Evolutionary conservation across 2,329 filamentous ascomycete genomes (phyloP), one percentile per base, ranked within the genome.

Genomic region (Teratosphaeria zuluensis): DNA sequence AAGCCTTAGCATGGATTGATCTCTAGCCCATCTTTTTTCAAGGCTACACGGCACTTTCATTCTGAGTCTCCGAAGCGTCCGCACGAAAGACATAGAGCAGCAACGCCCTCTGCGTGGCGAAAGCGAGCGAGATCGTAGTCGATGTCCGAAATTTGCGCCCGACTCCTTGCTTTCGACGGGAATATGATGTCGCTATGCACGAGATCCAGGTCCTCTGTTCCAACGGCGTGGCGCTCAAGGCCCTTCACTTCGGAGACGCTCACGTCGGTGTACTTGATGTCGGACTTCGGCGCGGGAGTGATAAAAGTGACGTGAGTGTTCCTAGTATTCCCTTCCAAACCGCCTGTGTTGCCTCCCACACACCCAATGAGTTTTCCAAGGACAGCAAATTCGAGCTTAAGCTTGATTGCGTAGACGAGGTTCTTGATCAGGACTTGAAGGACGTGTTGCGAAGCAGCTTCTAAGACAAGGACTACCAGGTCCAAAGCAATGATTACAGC

Each of bases 381-480:
- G 16, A 68, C 62, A 14, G 62, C 65, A 35, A 66, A 67, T 60
- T 60, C 58, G 7, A 60, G 53, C 58, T 58, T 57, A 6, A 60
- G 58, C 56, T 60, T 68, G 57, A 67, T 59, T 53, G 61, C 63
- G 57, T 68, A 68, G 28, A 67, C 57, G 51, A 66, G 57, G 11
- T 58, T 70, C 59, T 76, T 76, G 1, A 75, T 61, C 1, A 70
- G 72, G 9, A 67, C 66, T 56, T 73, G 66, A 6, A 71, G 61
- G 31, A 69, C 65, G 51, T 57, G 68, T 8, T 63, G 57, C 42
- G 64, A 59, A 2, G 61, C 65, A 30, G 69, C 68, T 7, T 71
- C 68, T 14, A 72, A 64, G 16, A 66, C 69, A 14, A 65, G 61
- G 1, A 73, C 65, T 0, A 62, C 67, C 14, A 71, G 65, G 56